Evolutionary conservation across 2,329 filamentous ascomycete genomes (phyloP), one percentile per base, ranked within the genome.

Genomic region (Stromatinia cepivora): DNA sequence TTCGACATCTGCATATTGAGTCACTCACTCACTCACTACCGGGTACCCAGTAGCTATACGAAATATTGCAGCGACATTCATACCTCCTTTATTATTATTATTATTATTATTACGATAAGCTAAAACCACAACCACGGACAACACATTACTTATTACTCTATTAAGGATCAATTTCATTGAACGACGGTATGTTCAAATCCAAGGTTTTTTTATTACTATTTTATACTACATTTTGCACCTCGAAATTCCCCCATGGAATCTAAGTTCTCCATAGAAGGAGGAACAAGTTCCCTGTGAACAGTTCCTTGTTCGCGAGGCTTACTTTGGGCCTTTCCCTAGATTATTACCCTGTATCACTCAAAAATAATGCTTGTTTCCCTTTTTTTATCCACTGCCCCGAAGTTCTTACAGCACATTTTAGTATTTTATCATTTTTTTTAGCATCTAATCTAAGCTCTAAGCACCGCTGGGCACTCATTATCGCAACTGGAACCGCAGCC

Each of bases 331-430:
- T 34, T 59, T n/a, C 31, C 54, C 54, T 36, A 20, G 48, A 57
- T 11, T 11, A 34, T n/a, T 34, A 48, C 58, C 42, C 28, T 48
- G 59, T 20, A 62, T 62, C 45, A 62, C 58, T 48, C 58, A n/a
- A 34, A 11, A 48, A 62, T 62, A 62, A 62, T 62, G 45, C 45
- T 36, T 48, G 58, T 62, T 62, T 62, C 58, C 42, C 28, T 36
- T 56, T 10, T 28, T 31, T 20, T 20, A 36, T 31, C 34, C 34
- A 25, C 36, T 22, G 11, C 36, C 53, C 54, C 54, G 34, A 57
- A 25, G 34, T 57, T 57, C 31, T 57, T 36, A 39, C 54, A 57
- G 31, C 54, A 39, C 36, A 17, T 36, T 34, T 25, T n/a, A n/a
- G 22, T 11, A 50, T 50, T n/a, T 56, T n/a, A 20, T 9, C 20